Base-by-base conservation (phyloP, 352 stramenopile species). In the Globisporangium alternatum region DNA sequence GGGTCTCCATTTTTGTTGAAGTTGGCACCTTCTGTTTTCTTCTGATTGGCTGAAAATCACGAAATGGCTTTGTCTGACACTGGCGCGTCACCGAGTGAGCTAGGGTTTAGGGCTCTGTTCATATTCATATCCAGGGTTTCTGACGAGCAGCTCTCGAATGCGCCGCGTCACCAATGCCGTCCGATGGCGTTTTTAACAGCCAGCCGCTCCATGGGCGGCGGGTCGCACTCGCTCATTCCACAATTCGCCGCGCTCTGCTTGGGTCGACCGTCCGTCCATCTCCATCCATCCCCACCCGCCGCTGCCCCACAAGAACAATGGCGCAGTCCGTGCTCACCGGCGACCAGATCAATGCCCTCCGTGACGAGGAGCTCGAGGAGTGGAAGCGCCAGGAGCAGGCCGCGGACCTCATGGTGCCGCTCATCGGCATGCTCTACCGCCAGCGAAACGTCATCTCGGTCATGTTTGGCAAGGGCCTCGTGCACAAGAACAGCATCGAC, bases 401-500 rank as follows among this genome's bases (percentile, higher is more conserved):
- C n/a, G 83, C 83, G 19, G 86, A 94, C 69, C 72, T 86, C 60
- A 94, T 94, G 83, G 79, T 94, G 60, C 86, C 86, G 71, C 79
- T 93, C 71, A 82, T 93, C 53, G 86, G 86, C 13, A 74, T 81
- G 21, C 81, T 95, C 61, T 95, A 95, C 70, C 86, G 86, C 49
- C 79, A 90, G 66, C 76, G 79, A 69, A 95, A 93, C 69, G 81
- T 91, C 31, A 83, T 95, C 69, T 86, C 72, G 65, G 86, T 89
- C 64, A 74, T 93, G 53, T 95, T 93, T 62, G 82, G 79, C 79
- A 93, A 93, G 63, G 83, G 83, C 0, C 79, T 91, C 62, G 83
- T 93, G 45, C 86, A 93, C 76, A 91, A 93, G 68, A 91, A 90
- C 75, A 88, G 78, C 67, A 88, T 93, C 53, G 86, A 95, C 33